Base-by-base conservation (phyloP, 805 yeast species). In the Candida tammaniensis region DNA sequence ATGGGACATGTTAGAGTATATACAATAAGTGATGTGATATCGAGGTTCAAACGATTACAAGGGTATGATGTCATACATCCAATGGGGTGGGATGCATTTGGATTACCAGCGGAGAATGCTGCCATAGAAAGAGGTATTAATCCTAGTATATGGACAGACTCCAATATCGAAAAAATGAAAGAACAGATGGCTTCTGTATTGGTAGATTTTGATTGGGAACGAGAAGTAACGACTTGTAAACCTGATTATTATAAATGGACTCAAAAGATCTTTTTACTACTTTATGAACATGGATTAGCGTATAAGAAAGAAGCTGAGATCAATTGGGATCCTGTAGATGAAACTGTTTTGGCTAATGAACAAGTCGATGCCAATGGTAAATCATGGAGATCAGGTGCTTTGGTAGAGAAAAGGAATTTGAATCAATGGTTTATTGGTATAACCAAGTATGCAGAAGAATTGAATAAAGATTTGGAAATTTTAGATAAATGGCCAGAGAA, bases 41-140 rank as follows among this genome's bases (percentile, higher is more conserved):
- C 95, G 1, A 67, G 98, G 44, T 91, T 75, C 56, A 75, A 86
- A 44, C 68, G 93, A 43, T 72, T 86, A 60, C 75, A 73, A 32
- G 96, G 96, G 1, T 74, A 70, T 46, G 63, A 79, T 24, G 96
- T 91, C 10, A 68, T 91, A 2, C 96, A 93, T 54, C 97, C 98
- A 0, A 89, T 93, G 95, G 98, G 98, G 0, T 93, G 97, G 97
- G 98, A 93, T 66, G 95, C 98, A 0, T 93, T 93, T 69, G 98
- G 98, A 1, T 67, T 93, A 17, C 98, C 98, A 0, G 98, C 98
- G 1, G 98, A 93, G 55, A 93, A 93, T 57, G 98, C 98, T 0
- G 98, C 98, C 0, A 80, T 87, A 19, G 96, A 89, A 55, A 64
- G 95, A 42, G 78, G 78, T 1, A 70, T 86, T 9, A 78, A 77